A percentile compares a stretch with the other conserved stretches of the same genome.
These are phyloP conservation scores for Microcyclospora pomicola DNA, from an alignment of 2,329 filamentous ascomycete species.

Conservation along the genomic window DNA sequence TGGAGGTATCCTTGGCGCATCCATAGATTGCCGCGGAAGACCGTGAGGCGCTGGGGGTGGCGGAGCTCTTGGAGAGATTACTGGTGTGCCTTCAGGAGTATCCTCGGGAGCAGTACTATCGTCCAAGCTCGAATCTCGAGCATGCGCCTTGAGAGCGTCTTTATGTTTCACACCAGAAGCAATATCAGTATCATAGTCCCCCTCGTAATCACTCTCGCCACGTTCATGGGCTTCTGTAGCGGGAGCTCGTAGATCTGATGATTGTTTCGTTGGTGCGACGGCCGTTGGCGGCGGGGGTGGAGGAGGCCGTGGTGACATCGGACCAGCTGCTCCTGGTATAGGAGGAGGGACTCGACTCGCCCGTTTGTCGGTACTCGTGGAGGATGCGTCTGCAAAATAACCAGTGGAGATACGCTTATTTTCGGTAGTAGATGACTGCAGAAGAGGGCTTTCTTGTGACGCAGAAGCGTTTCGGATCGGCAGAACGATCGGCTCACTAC, in stretches of 20 bases:
- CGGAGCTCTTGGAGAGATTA: slow-evolving; percentile 28
- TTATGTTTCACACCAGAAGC: slow-evolving; percentile 87
- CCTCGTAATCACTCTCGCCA: slow-evolving; percentile 87
- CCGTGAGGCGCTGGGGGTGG: slow-evolving; percentile 43
- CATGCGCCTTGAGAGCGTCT: slow-evolving; percentile 70
- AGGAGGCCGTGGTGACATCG: slow-evolving; percentile 26
- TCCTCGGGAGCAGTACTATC: slow-evolving; percentile 45
- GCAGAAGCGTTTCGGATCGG: slow-evolving; percentile 14
- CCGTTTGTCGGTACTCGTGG: slow-evolving; percentile 22
- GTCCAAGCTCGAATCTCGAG: slow-evolving; percentile 62
- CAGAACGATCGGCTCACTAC: slow-evolving; percentile 9
- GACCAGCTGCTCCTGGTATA: slow-evolving; percentile 15
- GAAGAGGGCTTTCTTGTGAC: slow-evolving; percentile 13
- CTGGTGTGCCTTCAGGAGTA: slow-evolving; percentile 32
- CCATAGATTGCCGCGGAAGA: slow-evolving; percentile 47
- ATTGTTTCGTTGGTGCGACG: slow-evolving; percentile 25
- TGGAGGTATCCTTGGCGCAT: slow-evolving; percentile 57
- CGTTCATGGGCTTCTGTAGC: slow-evolving; percentile 48
- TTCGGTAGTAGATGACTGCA: slow-evolving; percentile 2
- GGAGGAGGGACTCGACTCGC: slow-evolving; percentile 23
- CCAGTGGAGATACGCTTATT: slow-evolving; percentile 29
- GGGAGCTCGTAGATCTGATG: slow-evolving; percentile 12
- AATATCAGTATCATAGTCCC: slow-evolving; percentile 96
- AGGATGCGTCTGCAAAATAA: slow-evolving; percentile 22
- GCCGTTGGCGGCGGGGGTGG: slow-evolving; percentile 34